Evolutionary conservation across 257 asterid species (phyloP).

Genomic region (Nicotiana paniculata): DNA sequence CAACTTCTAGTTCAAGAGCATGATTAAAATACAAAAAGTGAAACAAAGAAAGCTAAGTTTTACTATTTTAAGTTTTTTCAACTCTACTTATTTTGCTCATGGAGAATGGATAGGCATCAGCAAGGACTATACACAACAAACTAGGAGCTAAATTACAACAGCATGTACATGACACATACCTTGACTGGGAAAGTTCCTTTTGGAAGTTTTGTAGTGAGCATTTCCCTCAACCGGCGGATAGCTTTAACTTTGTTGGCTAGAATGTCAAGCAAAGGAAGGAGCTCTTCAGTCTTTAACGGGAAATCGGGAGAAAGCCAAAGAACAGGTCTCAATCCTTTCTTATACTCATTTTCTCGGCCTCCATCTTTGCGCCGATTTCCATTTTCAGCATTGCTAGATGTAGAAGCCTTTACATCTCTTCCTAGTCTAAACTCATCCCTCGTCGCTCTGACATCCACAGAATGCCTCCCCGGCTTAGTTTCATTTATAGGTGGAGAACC

Average conservation of each 20-base stretch:
- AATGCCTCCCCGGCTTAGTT: slow-evolving; percentile 56
- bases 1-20: background rate
- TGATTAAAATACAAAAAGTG: background rate
- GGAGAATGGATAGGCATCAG: background rate
- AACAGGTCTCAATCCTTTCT: slow-evolving; percentile 95
- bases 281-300: slow-evolving; percentile 77
- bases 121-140: background rate
- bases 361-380: slow-evolving; percentile 58
- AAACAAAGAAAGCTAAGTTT: background rate
- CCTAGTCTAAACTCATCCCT: slow-evolving; percentile 64
- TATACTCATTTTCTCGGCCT: slow-evolving; percentile 71
- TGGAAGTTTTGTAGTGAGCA: slow-evolving; percentile 87
- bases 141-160: background rate
- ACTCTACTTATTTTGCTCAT: background rate
- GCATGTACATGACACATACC: slow-evolving; percentile 36
- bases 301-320: slow-evolving; percentile 95
- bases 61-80: background rate
- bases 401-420: slow-evolving; percentile 53
- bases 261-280: slow-evolving; percentile 90
- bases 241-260: slow-evolving; percentile 96
- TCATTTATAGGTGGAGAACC: slow-evolving; percentile 52
- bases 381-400: slow-evolving; percentile 44
- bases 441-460: slow-evolving; percentile 63
- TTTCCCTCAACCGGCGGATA: slow-evolving; percentile 73
- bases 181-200: slow-evolving; percentile 89